Percentiles rank a stretch among this genome's conserved stretches.
Conservation (phyloP, 2,329 filamentous ascomycete species). For the Rhinocladiella mackenziei region DNA sequence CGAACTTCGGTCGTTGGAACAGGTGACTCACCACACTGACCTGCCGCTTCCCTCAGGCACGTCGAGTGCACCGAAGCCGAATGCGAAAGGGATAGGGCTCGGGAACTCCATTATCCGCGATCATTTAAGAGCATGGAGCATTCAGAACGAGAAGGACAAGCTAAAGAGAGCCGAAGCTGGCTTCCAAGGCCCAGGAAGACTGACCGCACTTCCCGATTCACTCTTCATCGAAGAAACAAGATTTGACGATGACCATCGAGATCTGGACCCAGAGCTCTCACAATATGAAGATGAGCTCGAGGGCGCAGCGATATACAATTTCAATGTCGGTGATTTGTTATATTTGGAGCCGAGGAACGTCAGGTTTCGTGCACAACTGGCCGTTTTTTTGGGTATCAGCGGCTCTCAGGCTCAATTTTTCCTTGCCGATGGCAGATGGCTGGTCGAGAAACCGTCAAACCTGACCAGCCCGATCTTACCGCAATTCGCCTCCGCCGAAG, state of each 20-base stretch:
- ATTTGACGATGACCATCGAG: slow-evolving; percentile 7
- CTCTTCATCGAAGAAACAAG: slow-evolving; percentile 23
- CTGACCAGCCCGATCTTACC: slow-evolving; percentile 9
- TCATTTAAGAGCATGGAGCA: slow-evolving; percentile 21
- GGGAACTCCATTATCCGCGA: slow-evolving; percentile 15
- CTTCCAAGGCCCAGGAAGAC: slow-evolving; percentile 5
- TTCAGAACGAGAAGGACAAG: slow-evolving; percentile 19
- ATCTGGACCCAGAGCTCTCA: no score
- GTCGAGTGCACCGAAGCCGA: no score
- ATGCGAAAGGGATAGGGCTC: no score
- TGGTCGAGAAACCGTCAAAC: slow-evolving; percentile 5
- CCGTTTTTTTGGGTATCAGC: slow-evolving; percentile 19
- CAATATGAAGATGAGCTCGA: slow-evolving; percentile 10
- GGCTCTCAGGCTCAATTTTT: slow-evolving; percentile 23
- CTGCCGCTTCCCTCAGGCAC: no score
- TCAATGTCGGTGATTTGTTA: slow-evolving; percentile 17
- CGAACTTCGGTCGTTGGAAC: neutral
- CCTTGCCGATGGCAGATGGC: slow-evolving; percentile 24
- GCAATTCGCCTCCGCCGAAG: slow-evolving; percentile 21
- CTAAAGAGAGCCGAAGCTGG: slow-evolving; percentile 10
- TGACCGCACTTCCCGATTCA: slow-evolving; percentile 23
- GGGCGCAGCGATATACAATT: no score
- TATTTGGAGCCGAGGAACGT: slow-evolving; percentile 3
- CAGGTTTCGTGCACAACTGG: slow-evolving; percentile 14
- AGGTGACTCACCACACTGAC: neutral